These are phyloP conservation scores for Globisporangium polare DNA, from an alignment of 352 stramenopile genomes.

Conservation along the genomic window DNA sequence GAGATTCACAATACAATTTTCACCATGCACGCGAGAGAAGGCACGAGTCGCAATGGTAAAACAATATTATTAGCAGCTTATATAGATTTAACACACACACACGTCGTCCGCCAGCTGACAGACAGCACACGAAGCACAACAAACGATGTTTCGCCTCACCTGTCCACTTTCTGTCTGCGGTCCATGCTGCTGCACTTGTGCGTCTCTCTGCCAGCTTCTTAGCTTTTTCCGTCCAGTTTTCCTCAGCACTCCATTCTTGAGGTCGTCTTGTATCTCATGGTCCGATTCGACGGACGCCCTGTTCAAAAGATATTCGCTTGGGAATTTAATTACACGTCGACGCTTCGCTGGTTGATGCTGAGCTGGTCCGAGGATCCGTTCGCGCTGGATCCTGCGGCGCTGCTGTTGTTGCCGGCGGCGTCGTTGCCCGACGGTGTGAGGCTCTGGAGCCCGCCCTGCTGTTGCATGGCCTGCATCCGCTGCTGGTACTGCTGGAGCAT, in stretches of 20 bases:
- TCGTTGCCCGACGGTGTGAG: constrained; percentile 49
- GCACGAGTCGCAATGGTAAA: constrained; percentile 5
- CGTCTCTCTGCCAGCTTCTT: background rate
- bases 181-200: background rate
- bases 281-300: background rate
- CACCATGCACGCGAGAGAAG: background rate
- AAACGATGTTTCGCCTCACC: background rate
- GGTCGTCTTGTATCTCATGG: background rate
- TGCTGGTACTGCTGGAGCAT: constrained; percentile 90
- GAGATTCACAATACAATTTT: background rate
- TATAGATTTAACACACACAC: constrained; percentile 16
- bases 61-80: constrained; percentile 23
- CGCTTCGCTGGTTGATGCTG: constrained; percentile 68
- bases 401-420: constrained; percentile 21
- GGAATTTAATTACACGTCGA: constrained; percentile 44
- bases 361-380: constrained; percentile 57
- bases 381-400: constrained; percentile 19
- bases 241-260: background rate
- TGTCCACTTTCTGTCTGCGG: background rate
- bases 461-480: constrained; percentile 67
- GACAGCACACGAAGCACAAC: background rate
- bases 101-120: background rate
- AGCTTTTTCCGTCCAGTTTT: background rate
- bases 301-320: background rate
- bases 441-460: constrained; percentile 31